Base-by-base conservation (phyloP, 129 eudicot species). In the Pseudognaphalium luteoalbum region DNA sequence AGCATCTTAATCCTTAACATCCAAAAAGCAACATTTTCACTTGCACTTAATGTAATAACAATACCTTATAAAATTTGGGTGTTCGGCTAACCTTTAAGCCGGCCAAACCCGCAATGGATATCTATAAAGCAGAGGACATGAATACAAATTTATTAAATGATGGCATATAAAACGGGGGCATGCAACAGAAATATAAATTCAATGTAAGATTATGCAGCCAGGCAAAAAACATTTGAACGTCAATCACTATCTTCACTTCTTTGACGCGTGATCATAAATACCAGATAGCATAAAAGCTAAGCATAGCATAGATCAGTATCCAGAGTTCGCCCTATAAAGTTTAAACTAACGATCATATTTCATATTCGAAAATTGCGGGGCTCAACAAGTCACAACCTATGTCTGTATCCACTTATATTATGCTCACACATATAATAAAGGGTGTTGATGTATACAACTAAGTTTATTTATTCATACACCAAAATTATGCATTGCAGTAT, bases 61-160 rank as follows among this genome's bases (percentile, higher is more conserved):
- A 72, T 72, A 56, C 76, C 76, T 72, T 72, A 33, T 51, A 72
- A 72, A 33, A 54, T 17, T 72, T 56, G 66, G 66, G 66, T 72
- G 76, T 58, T 72, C 52, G 57, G 73, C 73, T 68, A 68, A 68
- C 58, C 19, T 68, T 68, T 41, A 57, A 72, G 76, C 57, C 50
- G 65, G 66, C 62, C 76, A 52, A 72, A 25, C 66, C 75, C 75
- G 62, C 75, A 70, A 70, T 70, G 62, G 62, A 50, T 47, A 74
- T 72, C 56, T 50, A 50, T 34, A 72, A 72, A 72, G 76, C 67
- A 72, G 76, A 57, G 54, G 54, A 54, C 54, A 34, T 57, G 67
- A 72, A 34, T 72, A 72, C 5, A 52, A 72, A 20, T 56, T 72
- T 57, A 72, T 71, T 52, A 71, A 32, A 65, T 30, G 75, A 71